Evolutionary conservation across 2,329 filamentous ascomycete species (phyloP).

Genomic region (Calonectria crousiana): DNA sequence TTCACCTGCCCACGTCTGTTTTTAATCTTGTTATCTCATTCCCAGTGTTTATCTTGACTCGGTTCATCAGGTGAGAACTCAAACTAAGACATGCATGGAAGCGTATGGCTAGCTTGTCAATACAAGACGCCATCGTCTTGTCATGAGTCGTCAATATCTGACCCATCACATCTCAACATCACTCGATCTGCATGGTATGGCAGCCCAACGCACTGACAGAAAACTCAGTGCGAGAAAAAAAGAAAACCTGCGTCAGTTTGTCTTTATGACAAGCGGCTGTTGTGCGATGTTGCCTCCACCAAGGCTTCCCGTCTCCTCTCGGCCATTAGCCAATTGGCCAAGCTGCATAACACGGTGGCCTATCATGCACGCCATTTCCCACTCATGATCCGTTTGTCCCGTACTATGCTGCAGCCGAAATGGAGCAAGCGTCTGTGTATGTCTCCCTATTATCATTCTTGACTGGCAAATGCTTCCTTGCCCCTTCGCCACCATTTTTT

Average conservation of each 20-base stretch:
- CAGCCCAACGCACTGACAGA: neutral
- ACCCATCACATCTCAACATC: neutral
- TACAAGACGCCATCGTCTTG: neutral
- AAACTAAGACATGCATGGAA: neutral
- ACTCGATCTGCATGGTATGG: neutral
- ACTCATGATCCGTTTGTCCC: slow-evolving; percentile 1
- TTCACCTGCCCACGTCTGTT: neutral
- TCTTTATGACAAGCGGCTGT: neutral
- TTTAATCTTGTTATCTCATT: neutral
- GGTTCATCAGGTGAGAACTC: neutral
- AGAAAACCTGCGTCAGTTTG: neutral
- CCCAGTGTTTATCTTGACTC: neutral
- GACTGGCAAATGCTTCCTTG: neutral
- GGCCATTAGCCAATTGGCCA: neutral
- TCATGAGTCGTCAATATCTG: neutral
- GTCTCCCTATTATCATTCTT: neutral
- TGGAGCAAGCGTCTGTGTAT: neutral
- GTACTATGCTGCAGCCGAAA: slow-evolving; percentile 16
- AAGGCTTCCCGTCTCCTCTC: neutral
- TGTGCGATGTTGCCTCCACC: neutral
- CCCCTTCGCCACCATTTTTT: slow-evolving; percentile 1
- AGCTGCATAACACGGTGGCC: slow-evolving; percentile 4
- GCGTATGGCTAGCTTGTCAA: neutral
- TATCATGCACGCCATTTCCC: slow-evolving; percentile 15
- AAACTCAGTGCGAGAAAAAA: neutral